Evolutionary conservation across 768 basidiomycete species (phyloP).

Genomic region (Tulasnella sp.): DNA sequence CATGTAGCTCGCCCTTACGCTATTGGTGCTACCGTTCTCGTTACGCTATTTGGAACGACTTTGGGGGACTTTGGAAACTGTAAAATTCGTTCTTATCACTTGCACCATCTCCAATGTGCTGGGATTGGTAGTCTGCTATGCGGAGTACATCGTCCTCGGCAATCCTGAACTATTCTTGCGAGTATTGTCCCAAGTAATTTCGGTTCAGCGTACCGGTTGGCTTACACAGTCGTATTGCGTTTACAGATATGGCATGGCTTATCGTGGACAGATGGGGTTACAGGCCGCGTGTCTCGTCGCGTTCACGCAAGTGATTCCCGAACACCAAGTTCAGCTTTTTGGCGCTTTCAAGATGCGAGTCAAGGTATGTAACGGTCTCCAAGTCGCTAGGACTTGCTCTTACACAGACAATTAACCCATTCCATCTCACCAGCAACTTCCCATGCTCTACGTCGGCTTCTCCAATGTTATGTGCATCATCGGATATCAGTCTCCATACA

Average conservation of each 20-base stretch:
- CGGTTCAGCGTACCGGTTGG: constrained; percentile 15
- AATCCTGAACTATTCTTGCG: constrained; percentile 71
- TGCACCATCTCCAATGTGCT: constrained; percentile 80
- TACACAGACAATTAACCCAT: constrained; percentile 3
- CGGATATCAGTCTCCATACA: constrained; percentile 82
- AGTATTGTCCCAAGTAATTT: constrained; percentile 25
- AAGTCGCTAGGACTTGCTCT: background rate
- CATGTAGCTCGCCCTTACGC: no score
- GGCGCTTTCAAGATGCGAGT: constrained; percentile 77
- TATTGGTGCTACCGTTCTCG: constrained; percentile 57
- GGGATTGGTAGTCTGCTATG: constrained; percentile 78
- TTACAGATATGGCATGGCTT: constrained; percentile 71
- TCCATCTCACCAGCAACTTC: constrained; percentile 57
- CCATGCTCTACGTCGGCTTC: constrained; percentile 88
- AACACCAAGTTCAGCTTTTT: constrained; percentile 91
- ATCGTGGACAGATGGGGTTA: constrained; percentile 88
- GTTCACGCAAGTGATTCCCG: constrained; percentile 95
- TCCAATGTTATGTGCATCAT: constrained; percentile 76
- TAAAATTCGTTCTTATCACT: constrained; percentile 75
- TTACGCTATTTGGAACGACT: constrained; percentile 86
- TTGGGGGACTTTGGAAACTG: constrained; percentile 80
- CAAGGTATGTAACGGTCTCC: constrained; percentile 46
- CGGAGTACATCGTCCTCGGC: constrained; percentile 63
- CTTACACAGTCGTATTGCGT: background rate
- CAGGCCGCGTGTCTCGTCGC: constrained; percentile 86